Evolutionary conservation across 2,329 filamentous ascomycete species (phyloP), one percentile per base, ranked within the genome.

Genomic region (Phyllosticta citribraziliensis): DNA sequence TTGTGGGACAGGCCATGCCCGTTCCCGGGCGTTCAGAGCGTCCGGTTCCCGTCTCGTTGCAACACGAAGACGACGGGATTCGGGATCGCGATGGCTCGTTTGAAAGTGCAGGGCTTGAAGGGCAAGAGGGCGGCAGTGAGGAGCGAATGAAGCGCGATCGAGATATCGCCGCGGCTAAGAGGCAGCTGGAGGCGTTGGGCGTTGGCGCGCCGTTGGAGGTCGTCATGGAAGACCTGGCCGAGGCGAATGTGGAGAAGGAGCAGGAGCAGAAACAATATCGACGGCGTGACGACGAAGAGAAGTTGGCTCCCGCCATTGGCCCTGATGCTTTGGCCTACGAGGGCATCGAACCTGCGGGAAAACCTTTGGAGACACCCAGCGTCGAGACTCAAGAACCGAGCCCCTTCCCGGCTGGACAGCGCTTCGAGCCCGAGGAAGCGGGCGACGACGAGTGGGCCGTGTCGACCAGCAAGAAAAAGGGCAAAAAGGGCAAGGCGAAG

Each of bases 101-200:
- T 17, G 40, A 47, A 47, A n/a, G n/a, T n/a, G 40, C 40, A 8
- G 14, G 40, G 17, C 40, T n/a, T n/a, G 14, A 47, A n/a, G 8
- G 1, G 14, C 12, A 47, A n/a, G 14, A 8, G 8, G n/a, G 40
- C 12, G n/a, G 40, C 4, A n/a, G n/a, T 8, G 40, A 47, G 22
- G 22, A 22, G 22, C 22, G 22, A n/a, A 47, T n/a, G 6, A 47
- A 47, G n/a, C 4, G 40, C 40, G 40, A 47, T 47, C 40, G 78
- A 66, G 72, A 80, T 62, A 80, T 82, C 62, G 79, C 82, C 64
- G 76, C 78, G 61, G 74, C 76, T 0, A 80, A 83, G 60, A 70
- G 72, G 63, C 67, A 74, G 58, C 47, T 71, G 62, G 70, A 69
- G 62, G 58, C 69, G 22, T 56, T 68, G 8, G 67, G 69, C 10